Evolutionary conservation across 495 filamentous ascomycete genomes (phyloP).

Genomic region (Cladorrhinum samala): DNA sequence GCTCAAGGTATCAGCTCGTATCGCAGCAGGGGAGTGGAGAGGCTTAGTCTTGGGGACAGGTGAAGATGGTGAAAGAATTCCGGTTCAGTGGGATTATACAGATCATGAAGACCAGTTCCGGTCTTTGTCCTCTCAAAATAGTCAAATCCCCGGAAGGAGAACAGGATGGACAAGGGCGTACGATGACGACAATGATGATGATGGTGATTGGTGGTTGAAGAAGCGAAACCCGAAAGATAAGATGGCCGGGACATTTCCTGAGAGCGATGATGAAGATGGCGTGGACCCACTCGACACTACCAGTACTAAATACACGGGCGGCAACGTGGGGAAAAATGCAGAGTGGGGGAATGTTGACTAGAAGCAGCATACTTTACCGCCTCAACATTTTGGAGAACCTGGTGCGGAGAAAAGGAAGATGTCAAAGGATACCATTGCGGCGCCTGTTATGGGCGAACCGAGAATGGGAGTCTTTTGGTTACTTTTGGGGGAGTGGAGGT

Average conservation of each 20-base stretch:
- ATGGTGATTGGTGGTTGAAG: slow-evolving; percentile 4
- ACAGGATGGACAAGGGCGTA: not conserved
- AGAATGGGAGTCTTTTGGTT: not conserved
- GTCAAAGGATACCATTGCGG: not conserved
- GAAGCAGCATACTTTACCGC: not conserved
- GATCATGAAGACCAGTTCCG: slow-evolving; percentile 32
- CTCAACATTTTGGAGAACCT: not conserved
- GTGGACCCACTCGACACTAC: not conserved
- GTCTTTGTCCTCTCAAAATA: not conserved
- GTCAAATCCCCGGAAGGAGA: not conserved
- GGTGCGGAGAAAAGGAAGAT: too few species aligned
- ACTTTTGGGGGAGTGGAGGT: not conserved
- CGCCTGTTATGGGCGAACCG: not conserved
- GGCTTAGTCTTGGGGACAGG: slow-evolving; percentile 43
- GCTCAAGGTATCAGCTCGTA: slow-evolving; percentile 69
- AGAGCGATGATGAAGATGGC: slow-evolving; percentile 6
- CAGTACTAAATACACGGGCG: not conserved
- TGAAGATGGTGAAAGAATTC: slow-evolving; percentile 45
- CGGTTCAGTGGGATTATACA: slow-evolving; percentile 50
- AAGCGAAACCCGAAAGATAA: not conserved
- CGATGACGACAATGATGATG: not conserved
- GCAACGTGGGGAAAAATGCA: not conserved
- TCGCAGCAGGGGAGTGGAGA: slow-evolving; percentile 58
- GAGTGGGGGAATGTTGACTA: not conserved
- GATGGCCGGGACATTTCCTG: slow-evolving; percentile 3